Evolutionary conservation across 2,329 filamentous ascomycete genomes (phyloP).

Genomic region (Torrubiellomyces zombiae): DNA sequence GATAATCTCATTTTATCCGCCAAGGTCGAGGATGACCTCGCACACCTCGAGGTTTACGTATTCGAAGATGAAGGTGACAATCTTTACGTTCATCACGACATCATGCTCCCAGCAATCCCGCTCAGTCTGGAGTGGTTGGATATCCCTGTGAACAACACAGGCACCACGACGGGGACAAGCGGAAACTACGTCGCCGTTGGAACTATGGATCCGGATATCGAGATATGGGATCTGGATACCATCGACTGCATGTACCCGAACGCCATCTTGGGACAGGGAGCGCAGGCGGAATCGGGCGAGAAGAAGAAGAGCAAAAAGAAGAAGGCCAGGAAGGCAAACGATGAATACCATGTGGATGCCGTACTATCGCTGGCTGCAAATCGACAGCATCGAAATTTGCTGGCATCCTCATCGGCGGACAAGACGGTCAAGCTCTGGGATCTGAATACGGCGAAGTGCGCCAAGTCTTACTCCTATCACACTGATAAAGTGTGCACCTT

Average conservation of each 20-base stretch:
- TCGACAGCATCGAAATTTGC: slow-evolving; percentile 79
- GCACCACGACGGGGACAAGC: slow-evolving; percentile 42
- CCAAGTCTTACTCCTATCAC: slow-evolving; percentile 90
- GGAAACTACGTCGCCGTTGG: slow-evolving; percentile 92
- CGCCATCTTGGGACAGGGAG: slow-evolving; percentile 73
- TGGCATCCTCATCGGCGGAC: slow-evolving; percentile 90
- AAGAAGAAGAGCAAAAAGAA: slow-evolving; percentile 61
- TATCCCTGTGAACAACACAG: slow-evolving; percentile 63
- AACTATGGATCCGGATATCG: slow-evolving; percentile 96
- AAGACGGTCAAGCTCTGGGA: slow-evolving; percentile 98
- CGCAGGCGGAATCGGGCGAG: slow-evolving; percentile 31
- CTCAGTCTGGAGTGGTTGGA: slow-evolving; percentile 93
- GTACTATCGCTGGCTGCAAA: slow-evolving; percentile 86
- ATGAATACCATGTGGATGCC: slow-evolving; percentile 85
- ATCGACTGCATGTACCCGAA: slow-evolving; percentile 98
- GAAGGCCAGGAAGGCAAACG: slow-evolving; percentile 64
- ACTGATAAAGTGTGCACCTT: slow-evolving; percentile 96
- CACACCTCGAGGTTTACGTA: slow-evolving; percentile 90
- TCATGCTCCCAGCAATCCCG: slow-evolving; percentile 95
- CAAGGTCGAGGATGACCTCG: slow-evolving; percentile 92
- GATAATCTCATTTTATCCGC: slow-evolving; percentile 88
- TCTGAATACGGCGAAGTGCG: slow-evolving; percentile 76
- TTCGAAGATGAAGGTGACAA: slow-evolving; percentile 94
- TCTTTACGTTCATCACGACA: slow-evolving; percentile 97
- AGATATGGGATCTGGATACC: slow-evolving; percentile 93